phyloP scores from a whole-genome alignment of 257 asterid species.

The Gentiana dahurica region DNA sequence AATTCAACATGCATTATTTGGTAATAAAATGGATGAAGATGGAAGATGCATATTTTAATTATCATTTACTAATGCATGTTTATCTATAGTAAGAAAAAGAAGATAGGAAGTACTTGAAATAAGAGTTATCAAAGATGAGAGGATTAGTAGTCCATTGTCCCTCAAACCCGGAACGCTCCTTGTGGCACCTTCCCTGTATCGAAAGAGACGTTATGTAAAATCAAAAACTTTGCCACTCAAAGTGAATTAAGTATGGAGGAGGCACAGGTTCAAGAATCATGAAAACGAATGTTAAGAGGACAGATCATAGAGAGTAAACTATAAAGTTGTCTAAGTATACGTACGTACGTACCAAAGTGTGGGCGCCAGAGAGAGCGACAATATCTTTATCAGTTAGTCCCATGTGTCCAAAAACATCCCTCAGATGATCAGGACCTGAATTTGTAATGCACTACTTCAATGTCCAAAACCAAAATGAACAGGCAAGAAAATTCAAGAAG shows the following conservation, averaged over 20 bases:
- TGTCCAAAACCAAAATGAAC: too few species aligned
- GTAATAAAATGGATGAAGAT: too few species aligned
- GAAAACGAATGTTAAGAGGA: too few species aligned
- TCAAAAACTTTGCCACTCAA: not conserved
- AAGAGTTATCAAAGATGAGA: conserved; percentile 58
- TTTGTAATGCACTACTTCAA: not conserved
- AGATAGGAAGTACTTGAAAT: conserved; percentile 36
- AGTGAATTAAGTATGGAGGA: too few species aligned
- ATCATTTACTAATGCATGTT: too few species aligned
- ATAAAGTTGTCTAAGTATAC: too few species aligned
- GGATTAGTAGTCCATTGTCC: conserved; percentile 83
- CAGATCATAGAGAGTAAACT: too few species aligned
- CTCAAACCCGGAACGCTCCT: conserved; percentile 80
- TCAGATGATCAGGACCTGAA: conserved; percentile 68
- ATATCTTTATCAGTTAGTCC: conserved; percentile 75
- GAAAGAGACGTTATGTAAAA: not conserved
- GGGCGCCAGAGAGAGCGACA: conserved; percentile 82
- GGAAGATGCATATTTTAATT: too few species aligned
- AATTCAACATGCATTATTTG: too few species aligned
- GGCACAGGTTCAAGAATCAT: too few species aligned
- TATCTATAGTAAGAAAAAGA: not conserved
- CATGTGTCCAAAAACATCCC: conserved; percentile 81
- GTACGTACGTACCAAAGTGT: conserved; percentile 45
- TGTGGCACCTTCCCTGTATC: conserved; percentile 70
- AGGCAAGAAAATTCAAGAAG: too few species aligned